These are phyloP conservation scores for Terana coerulea DNA, from an alignment of 768 basidiomycete species.

Conservation along the genomic window DNA sequence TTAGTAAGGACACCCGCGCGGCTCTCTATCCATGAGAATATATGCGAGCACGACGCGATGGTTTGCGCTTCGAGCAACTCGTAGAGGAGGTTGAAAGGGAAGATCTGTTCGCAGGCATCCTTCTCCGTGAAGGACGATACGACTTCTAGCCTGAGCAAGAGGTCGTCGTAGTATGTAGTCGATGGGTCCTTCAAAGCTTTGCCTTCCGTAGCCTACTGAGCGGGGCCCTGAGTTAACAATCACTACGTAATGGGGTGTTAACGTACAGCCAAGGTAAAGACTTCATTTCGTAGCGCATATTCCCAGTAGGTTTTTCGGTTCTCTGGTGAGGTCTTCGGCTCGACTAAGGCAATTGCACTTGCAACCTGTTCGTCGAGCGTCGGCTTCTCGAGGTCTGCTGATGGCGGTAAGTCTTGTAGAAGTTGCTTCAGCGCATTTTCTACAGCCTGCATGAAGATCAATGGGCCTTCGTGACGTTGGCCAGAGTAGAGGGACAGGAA, in stretches of 20 bases:
- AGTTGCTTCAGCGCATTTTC: slow-evolving; percentile 47
- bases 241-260: background rate
- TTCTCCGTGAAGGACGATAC: slow-evolving; percentile 74
- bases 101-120: slow-evolving; percentile 73
- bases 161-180: slow-evolving; percentile 45
- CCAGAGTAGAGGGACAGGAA: background rate
- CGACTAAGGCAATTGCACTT: slow-evolving; percentile 40
- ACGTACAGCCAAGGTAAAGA: slow-evolving; percentile 70
- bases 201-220: slow-evolving; percentile 61
- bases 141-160: slow-evolving; percentile 66
- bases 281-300: slow-evolving; percentile 62
- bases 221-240: background rate
- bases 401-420: slow-evolving; percentile 48
- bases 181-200: slow-evolving; percentile 50
- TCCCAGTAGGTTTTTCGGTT: slow-evolving; percentile 75
- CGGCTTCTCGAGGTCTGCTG: slow-evolving; percentile 40
- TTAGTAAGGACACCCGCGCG: slow-evolving; percentile 68
- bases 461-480: background rate
- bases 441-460: slow-evolving; percentile 43
- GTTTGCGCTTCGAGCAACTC: slow-evolving; percentile 86
- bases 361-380: slow-evolving; percentile 48
- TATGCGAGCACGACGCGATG: slow-evolving; percentile 77
- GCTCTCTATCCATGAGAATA: slow-evolving; percentile 85
- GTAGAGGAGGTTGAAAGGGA: slow-evolving; percentile 72
- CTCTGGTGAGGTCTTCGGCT: slow-evolving; percentile 43